Base-by-base conservation (phyloP, 2,329 filamentous ascomycete genomes). In the Canariomyces notabilis region DNA sequence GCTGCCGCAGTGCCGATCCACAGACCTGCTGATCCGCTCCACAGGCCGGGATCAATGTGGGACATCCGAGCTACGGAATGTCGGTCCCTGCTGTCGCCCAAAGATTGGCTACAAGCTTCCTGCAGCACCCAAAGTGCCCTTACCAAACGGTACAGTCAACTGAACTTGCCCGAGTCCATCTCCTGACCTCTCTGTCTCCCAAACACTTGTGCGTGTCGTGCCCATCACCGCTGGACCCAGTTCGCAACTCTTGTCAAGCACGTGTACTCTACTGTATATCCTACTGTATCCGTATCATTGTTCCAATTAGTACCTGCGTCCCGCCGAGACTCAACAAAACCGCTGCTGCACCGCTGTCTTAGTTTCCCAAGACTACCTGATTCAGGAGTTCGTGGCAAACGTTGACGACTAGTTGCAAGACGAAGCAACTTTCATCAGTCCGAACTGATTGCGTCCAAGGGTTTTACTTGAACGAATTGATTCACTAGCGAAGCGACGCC, bases 21-120 rank as follows among this genome's bases (percentile, higher is more conserved):
- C n/a, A 42, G 44, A 19, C 48, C 48, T 43, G 52, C 52, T 55
- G 54, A 57, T 55, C 46, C 49, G 48, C 46, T 43, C 36, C 29
- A 31, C 32, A n/a, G n/a, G n/a, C n/a, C n/a, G n/a, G n/a, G n/a
- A n/a, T n/a, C n/a, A n/a, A n/a, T n/a, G n/a, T n/a, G n/a, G n/a
- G n/a, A n/a, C 33, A 20, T 26, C 26, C 22, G 9, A 29, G 9
- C 8, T 9, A 12, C 8, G 26, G 26, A 29, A 29, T 12, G 7
- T 29, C 26, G 8, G 14, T 11, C 8, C 15, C 42, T 26, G 33
- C 41, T 44, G 37, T 49, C 33, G 18, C 4, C 36, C 38, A 32
- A 12, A 34, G 42, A 44, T 49, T 46, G 39, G 49, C 35, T 44
- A 40, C 22, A 48, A 39, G 14, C 15, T n/a, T 16, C 4, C 32